Evolutionary conservation across 495 filamentous ascomycete genomes (phyloP), one percentile per base, ranked within the genome.

Genomic region (Aspergillus avenaceus): DNA sequence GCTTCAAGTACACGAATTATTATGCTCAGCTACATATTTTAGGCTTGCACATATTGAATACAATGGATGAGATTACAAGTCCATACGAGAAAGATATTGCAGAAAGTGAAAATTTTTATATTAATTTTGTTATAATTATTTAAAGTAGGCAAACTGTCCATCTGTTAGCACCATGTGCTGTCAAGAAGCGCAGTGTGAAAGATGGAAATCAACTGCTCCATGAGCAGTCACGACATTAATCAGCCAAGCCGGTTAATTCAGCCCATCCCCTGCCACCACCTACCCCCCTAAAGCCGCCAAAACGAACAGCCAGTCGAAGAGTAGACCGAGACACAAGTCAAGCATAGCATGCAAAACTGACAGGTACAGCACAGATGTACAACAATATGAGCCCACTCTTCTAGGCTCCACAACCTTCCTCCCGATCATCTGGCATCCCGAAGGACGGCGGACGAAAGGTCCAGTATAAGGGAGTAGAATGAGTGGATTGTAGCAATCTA

Each of bases 401-500:
- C 59, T 54, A 54, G 72, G 83, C 88, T 93, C 86, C 89, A 95
- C 90, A 90, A 93, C 90, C 83, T 77, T 95, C 89, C 79, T 95
- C 76, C 72, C 66, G 49, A 14, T 37, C 50, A 47, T 51, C 37
- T 48, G 53, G 16, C 23, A 29, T 49, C 76, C 75, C 69, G 42
- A 16, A 47, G 31, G 44, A 38, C 36, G 22, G 29, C 21, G 11
- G 41, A 28, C 32, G 40, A 64, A 62, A 67, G 66, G 85, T 92
- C 80, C 73, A 85, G 89, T 95, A 73, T 71, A 21, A 69, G 72
- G 73, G 71, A 76, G 72, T 61, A 47, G 61, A 58, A 54, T 48
- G 26, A 45, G 77, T 89, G 84, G 78, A 82, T 83, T 80, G 75
- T 45, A 50, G 50, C 31, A 58, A 51, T 52, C 51, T 52, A 56